phyloP scores from a whole-genome alignment of 1,284 basidiomycete species.

The Anthracocystis walkeri region DNA sequence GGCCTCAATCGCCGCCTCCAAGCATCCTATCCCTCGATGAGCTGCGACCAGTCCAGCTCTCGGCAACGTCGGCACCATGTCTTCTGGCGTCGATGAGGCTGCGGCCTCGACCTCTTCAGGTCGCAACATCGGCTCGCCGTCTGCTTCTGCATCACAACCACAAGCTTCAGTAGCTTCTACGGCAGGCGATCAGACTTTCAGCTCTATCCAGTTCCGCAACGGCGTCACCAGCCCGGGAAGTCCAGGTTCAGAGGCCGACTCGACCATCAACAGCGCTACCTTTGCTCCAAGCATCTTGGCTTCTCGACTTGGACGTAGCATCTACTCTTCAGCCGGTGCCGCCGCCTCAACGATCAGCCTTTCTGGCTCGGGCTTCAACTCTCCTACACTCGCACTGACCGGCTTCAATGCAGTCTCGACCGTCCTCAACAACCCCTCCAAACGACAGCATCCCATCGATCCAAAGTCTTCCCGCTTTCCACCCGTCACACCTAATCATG shows the following conservation, averaged over 20 bases:
- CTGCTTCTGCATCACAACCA: not conserved
- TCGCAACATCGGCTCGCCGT: slow-evolving; percentile 12
- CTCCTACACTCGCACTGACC: slow-evolving; percentile 35
- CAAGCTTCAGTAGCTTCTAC: not conserved
- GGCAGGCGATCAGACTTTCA: slow-evolving; percentile 11
- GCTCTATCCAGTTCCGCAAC: slow-evolving; percentile 25
- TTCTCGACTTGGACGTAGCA: slow-evolving; percentile 31
- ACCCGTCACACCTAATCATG: slow-evolving; percentile 53
- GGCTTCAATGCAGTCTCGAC: slow-evolving; percentile 65
- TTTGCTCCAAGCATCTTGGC: slow-evolving; percentile 43
- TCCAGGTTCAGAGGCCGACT: slow-evolving; percentile 43
- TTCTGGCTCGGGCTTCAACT: slow-evolving; percentile 38
- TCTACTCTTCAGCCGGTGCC: slow-evolving; percentile 34
- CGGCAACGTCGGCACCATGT: slow-evolving; percentile 12
- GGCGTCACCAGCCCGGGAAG: slow-evolving; percentile 39
- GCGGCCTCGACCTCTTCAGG: slow-evolving; percentile 7
- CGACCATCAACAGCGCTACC: slow-evolving; percentile 41
- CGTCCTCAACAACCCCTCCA: slow-evolving; percentile 66
- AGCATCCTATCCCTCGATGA: slow-evolving; percentile 15
- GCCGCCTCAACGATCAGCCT: slow-evolving; percentile 37
- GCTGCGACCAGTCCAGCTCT: slow-evolving; percentile 4
- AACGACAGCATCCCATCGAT: slow-evolving; percentile 63
- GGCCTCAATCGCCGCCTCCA: not conserved
- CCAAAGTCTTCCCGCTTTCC: slow-evolving; percentile 64
- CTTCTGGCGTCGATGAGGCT: slow-evolving; percentile 12